phyloP scores from a whole-genome alignment of 1,284 basidiomycete species.

The Amylostereum areolatum region DNA sequence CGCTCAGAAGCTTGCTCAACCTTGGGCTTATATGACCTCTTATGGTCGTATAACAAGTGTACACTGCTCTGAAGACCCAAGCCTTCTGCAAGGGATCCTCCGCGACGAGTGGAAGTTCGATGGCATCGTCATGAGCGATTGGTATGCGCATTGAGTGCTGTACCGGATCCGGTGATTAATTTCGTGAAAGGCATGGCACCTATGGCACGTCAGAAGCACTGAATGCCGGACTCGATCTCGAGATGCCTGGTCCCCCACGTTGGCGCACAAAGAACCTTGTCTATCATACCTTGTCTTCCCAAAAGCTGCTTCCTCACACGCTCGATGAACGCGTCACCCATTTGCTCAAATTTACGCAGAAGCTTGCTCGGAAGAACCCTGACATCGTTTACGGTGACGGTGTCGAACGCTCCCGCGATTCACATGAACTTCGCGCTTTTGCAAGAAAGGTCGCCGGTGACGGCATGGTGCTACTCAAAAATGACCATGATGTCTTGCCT shows the following conservation, averaged over 20 bases:
- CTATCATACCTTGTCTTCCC: slow-evolving; percentile 30
- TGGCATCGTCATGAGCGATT: slow-evolving; percentile 74
- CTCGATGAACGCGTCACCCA: slow-evolving; percentile 64
- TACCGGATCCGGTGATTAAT: not conserved
- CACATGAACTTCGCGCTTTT: slow-evolving; percentile 51
- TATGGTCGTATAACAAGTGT: slow-evolving; percentile 64
- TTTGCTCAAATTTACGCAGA: slow-evolving; percentile 61
- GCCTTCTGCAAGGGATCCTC: slow-evolving; percentile 59
- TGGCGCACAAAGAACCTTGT: slow-evolving; percentile 64
- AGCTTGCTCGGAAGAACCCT: slow-evolving; percentile 42
- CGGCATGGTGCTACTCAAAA: slow-evolving; percentile 73
- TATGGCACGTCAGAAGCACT: slow-evolving; percentile 63
- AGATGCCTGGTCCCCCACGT: slow-evolving; percentile 72
- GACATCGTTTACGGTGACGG: slow-evolving; percentile 68
- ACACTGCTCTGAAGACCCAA: slow-evolving; percentile 64
- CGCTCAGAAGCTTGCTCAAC: slow-evolving; percentile 63
- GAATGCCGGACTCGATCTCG: slow-evolving; percentile 74
- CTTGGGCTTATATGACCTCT: slow-evolving; percentile 72
- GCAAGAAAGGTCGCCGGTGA: slow-evolving; percentile 59
- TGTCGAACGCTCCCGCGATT: slow-evolving; percentile 54
- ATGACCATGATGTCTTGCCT: slow-evolving; percentile 55
- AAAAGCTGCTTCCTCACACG: slow-evolving; percentile 52
- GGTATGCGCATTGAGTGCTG: slow-evolving; percentile 34
- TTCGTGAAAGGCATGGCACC: slow-evolving; percentile 50
- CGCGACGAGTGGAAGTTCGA: slow-evolving; percentile 74